phyloP scores from a whole-genome alignment of 129 eudicot genomes.

The Flaveria sonorensis region DNA sequence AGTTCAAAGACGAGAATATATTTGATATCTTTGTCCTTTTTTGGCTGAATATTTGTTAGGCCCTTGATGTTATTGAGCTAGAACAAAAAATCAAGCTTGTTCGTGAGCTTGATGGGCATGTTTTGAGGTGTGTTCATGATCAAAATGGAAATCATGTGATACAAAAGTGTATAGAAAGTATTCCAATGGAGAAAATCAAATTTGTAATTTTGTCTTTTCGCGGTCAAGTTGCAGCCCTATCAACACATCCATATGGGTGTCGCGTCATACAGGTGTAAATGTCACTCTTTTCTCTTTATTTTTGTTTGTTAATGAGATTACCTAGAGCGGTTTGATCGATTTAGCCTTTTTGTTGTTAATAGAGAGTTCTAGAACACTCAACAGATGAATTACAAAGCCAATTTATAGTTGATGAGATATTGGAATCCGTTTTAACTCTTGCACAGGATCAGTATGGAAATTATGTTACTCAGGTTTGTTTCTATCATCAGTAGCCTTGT shows the following conservation, averaged over 20 bases:
- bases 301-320: neutral
- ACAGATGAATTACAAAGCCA: constrained; percentile 60
- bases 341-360: constrained; percentile 26
- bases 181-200: constrained; percentile 52
- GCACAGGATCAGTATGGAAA: constrained; percentile 78
- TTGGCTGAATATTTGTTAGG: constrained; percentile 43
- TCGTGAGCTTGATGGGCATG: constrained; percentile 83
- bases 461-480: constrained; percentile 75
- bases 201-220: constrained; percentile 73
- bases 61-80: constrained; percentile 75
- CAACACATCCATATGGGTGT: constrained; percentile 91
- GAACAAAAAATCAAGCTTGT: constrained; percentile 73
- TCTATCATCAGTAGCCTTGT: neutral
- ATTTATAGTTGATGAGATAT: constrained; percentile 67
- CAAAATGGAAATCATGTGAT: constrained; percentile 91
- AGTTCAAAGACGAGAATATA: neutral
- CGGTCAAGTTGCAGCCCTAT: constrained; percentile 77
- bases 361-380: constrained; percentile 74
- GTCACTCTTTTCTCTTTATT: neutral
- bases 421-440: constrained; percentile 65
- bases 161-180: constrained; percentile 82
- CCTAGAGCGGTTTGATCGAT: neutral
- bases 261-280: constrained; percentile 83
- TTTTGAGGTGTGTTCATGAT: constrained; percentile 81
- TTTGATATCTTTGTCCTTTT: neutral